phyloP scores from a whole-genome alignment of 768 basidiomycete genomes.

The Zangia roseola region DNA sequence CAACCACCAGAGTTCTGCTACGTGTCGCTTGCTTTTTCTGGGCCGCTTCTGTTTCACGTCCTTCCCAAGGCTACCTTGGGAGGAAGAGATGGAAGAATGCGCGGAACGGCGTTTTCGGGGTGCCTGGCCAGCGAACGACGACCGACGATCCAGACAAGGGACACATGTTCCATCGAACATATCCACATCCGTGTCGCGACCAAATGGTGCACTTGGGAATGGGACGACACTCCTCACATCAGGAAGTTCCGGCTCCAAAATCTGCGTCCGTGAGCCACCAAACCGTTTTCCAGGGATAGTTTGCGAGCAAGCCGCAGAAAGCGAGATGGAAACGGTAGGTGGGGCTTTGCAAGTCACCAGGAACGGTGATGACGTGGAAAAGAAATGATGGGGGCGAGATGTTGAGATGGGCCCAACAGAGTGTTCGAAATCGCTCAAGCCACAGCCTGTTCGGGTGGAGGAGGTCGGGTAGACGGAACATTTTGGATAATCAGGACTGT shows the following conservation, averaged over 20 bases:
- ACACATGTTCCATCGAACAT: slow-evolving; percentile 29
- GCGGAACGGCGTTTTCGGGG: slow-evolving; percentile 36
- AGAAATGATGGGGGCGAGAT: slow-evolving; percentile 8
- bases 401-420: background rate
- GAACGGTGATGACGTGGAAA: slow-evolving; percentile 17
- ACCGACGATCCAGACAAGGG: background rate
- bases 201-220: slow-evolving; percentile 34
- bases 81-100: slow-evolving; percentile 28
- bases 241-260: slow-evolving; percentile 22
- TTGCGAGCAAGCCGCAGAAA: slow-evolving; percentile 35
- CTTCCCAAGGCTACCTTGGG: slow-evolving; percentile 12
- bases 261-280: slow-evolving; percentile 4
- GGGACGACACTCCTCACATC: slow-evolving; percentile 35
- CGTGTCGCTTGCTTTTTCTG: slow-evolving; percentile 32
- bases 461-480: slow-evolving; percentile 17
- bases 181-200: slow-evolving; percentile 21
- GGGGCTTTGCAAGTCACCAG: slow-evolving; percentile 32
- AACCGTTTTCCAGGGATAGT: background rate
- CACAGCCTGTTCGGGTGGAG: slow-evolving; percentile 12
- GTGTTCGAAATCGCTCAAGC: slow-evolving; percentile 7
- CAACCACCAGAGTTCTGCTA: slow-evolving; percentile 37
- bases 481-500: slow-evolving; percentile 7
- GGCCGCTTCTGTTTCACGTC: slow-evolving; percentile 30
- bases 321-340: slow-evolving; percentile 39
- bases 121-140: background rate